Conservation (phyloP, 176 grass and related monocot species). For the Eleusine coracana region DNA sequence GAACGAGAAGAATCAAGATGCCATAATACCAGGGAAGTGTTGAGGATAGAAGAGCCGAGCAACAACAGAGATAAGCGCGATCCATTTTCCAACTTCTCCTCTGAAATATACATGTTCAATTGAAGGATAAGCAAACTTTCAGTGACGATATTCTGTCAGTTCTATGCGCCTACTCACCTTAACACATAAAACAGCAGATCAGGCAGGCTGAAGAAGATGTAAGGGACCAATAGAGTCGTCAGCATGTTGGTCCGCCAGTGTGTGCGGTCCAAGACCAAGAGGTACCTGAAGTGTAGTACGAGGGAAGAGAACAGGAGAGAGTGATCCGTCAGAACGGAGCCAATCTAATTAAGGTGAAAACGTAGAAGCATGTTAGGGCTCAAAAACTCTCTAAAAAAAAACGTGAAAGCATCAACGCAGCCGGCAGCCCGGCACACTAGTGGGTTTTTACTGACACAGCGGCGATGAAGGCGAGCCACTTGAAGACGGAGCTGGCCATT, state of each 20-base stretch:
- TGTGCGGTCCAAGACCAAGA: conserved; percentile 85
- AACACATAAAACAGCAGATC: conserved; percentile 58
- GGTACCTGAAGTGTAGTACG: conserved; percentile 54
- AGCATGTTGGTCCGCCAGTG: conserved; percentile 97
- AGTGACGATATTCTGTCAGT: neutral
- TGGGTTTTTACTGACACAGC: conserved; percentile 58
- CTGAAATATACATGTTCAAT: neutral
- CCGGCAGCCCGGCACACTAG: no score
- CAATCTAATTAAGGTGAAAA: no score
- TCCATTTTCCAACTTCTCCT: neutral
- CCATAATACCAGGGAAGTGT: neutral
- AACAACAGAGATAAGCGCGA: neutral
- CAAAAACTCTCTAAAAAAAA: no score
- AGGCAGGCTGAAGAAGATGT: conserved; percentile 87
- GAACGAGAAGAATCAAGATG: no score
- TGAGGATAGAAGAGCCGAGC: neutral
- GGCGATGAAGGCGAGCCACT: conserved; percentile 75
- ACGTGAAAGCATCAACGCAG: neutral
- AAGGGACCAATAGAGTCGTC: conserved; percentile 81
- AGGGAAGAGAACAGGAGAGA: conserved; percentile 10
- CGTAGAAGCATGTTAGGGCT: no score
- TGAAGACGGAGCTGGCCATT: conserved; percentile 59
- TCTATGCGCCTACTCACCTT: conserved; percentile 38
- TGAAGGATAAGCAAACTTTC: neutral
- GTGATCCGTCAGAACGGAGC: no score